A percentile compares a stretch with the other conserved stretches of the same genome.
Evolutionary conservation across 2,329 filamentous ascomycete species (phyloP).

Genomic region (Aureobasidium sp.): DNA sequence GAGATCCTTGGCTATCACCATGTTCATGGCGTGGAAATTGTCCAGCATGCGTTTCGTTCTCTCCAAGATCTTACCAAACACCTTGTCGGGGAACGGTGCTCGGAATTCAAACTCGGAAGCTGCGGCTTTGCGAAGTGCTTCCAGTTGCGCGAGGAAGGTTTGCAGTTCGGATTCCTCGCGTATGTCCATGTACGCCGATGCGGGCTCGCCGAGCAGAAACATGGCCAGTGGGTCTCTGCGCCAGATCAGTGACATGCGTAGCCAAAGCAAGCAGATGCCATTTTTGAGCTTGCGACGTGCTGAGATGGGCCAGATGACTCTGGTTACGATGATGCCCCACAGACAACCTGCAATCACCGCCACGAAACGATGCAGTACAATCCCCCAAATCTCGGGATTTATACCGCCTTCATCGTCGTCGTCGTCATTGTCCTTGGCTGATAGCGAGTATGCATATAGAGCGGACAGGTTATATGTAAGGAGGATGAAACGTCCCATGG

Average conservation of each 20-base stretch:
- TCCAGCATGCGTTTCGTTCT: slow-evolving; percentile 81
- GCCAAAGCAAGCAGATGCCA: slow-evolving; percentile 81
- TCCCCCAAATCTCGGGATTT: slow-evolving; percentile 78
- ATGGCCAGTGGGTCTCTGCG: slow-evolving; percentile 81
- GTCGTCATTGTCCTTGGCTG: slow-evolving; percentile 66
- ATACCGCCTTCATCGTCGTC: slow-evolving; percentile 83
- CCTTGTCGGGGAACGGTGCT: slow-evolving; percentile 73
- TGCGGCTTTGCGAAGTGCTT: slow-evolving; percentile 65
- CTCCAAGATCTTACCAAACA: slow-evolving; percentile 67
- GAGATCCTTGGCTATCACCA: slow-evolving; percentile 76
- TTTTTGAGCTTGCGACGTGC: slow-evolving; percentile 83
- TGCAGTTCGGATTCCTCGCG: slow-evolving; percentile 83
- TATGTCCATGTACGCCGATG: slow-evolving; percentile 66
- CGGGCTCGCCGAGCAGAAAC: slow-evolving; percentile 42
- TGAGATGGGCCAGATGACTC: slow-evolving; percentile 88
- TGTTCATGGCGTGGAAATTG: slow-evolving; percentile 92
- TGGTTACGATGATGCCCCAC: slow-evolving; percentile 87
- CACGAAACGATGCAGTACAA: slow-evolving; percentile 78
- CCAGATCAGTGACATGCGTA: slow-evolving; percentile 95
- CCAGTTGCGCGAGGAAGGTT: slow-evolving; percentile 66
- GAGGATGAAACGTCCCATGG: slow-evolving; percentile 87
- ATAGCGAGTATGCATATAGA: slow-evolving; percentile 87
- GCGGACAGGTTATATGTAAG: slow-evolving; percentile 94
- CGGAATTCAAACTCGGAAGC: slow-evolving; percentile 82
- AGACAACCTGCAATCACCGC: slow-evolving; percentile 80